These are phyloP conservation scores for Amoebophrya sp. DNA, from an alignment of 169 alveolate species.

Conservation along the genomic window DNA sequence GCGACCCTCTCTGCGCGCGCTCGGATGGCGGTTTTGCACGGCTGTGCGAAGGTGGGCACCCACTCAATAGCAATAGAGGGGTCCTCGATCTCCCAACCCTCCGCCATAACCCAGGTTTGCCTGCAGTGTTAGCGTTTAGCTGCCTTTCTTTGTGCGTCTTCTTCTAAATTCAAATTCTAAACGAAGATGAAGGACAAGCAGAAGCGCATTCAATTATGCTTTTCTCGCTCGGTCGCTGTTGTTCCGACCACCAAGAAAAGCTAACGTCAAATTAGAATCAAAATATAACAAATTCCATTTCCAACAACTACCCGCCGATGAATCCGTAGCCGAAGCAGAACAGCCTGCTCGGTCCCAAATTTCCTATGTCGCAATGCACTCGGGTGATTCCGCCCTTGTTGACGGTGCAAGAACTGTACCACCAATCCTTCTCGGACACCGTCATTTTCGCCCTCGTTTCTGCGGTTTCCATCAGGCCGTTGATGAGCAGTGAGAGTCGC, in stretches of 20 bases:
- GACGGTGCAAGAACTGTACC: neutral
- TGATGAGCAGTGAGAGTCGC: neutral
- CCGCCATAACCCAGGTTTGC: neutral
- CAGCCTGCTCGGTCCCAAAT: neutral
- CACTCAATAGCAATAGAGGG: neutral
- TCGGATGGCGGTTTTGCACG: neutral
- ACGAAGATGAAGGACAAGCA: too few species aligned
- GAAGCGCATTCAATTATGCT: too few species aligned
- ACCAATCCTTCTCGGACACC: too few species aligned
- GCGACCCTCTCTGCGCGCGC: neutral
- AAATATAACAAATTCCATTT: too few species aligned
- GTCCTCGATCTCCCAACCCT: neutral
- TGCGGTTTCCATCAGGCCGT: neutral
- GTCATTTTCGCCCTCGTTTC: too few species aligned
- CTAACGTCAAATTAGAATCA: too few species aligned
- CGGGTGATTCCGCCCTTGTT: neutral
- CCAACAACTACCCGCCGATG: too few species aligned
- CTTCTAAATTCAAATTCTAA: too few species aligned
- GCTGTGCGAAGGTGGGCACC: neutral
- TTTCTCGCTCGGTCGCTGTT: too few species aligned
- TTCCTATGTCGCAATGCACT: neutral
- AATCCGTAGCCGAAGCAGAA: neutral
- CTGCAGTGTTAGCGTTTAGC: too few species aligned
- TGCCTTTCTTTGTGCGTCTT: too few species aligned
- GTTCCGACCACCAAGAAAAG: too few species aligned